phyloP scores from a whole-genome alignment of 2,329 filamentous ascomycete species.

The Xylaria sp. region DNA sequence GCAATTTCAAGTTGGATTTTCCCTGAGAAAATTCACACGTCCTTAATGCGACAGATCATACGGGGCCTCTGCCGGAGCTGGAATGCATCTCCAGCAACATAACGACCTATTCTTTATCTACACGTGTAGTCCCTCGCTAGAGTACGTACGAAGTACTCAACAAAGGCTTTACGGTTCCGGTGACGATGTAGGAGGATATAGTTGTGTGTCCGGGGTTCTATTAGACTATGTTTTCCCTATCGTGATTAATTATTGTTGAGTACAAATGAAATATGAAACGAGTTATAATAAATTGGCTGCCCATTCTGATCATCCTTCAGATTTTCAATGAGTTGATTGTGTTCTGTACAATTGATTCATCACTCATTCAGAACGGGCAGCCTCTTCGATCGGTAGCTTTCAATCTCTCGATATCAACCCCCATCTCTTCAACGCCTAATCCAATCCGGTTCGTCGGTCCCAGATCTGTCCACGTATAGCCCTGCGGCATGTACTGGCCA shows the following conservation, averaged over 20 bases:
- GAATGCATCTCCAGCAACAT: no score
- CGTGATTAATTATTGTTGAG: background rate
- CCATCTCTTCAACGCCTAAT: slow-evolving; percentile 61
- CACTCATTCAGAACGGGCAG: slow-evolving; percentile 43
- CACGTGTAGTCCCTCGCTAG: no score
- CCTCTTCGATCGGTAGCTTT: slow-evolving; percentile 45
- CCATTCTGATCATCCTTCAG: no score
- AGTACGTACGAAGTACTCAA: no score
- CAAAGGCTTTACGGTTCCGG: no score
- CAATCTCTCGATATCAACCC: slow-evolving; percentile 52
- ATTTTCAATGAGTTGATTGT: background rate
- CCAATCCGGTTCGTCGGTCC: slow-evolving; percentile 67
- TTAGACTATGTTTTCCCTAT: background rate
- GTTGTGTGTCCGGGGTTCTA: background rate
- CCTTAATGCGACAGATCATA: no score
- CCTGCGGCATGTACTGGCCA: slow-evolving; percentile 56
- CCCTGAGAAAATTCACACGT: no score
- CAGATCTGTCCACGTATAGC: slow-evolving; percentile 67
- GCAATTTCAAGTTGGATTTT: no score
- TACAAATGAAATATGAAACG: no score
- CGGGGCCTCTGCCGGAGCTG: no score
- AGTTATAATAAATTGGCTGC: background rate
- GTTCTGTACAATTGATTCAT: background rate
- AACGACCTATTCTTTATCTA: no score
- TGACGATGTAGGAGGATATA: no score